These are phyloP conservation scores for Nelumbo lutea DNA, from an alignment of 164 flowering plant species.

Conservation along the genomic window DNA sequence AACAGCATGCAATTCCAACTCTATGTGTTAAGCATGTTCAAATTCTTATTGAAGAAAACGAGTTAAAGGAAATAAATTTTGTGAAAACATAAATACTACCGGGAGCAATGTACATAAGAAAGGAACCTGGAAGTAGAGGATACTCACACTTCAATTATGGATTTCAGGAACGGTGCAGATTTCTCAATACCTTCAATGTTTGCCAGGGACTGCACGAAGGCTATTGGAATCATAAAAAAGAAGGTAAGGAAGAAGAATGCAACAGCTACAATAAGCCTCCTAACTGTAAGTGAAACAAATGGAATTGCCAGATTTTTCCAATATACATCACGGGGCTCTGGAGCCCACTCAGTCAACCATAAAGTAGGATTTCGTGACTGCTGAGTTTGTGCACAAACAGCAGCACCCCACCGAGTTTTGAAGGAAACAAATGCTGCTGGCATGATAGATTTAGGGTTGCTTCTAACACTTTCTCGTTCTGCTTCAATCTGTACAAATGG, in stretches of 20 bases:
- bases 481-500: slow-evolving; percentile 37
- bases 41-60: too few species aligned
- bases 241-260: slow-evolving; percentile 86
- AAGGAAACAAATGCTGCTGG: slow-evolving; percentile 98
- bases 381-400: slow-evolving; percentile 95
- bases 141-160: slow-evolving; percentile 40
- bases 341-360: slow-evolving; percentile 95
- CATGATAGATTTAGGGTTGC: slow-evolving; percentile 50
- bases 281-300: slow-evolving; percentile 59
- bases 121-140: not conserved
- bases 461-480: slow-evolving; percentile 47
- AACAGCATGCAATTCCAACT: too few species aligned
- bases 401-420: slow-evolving; percentile 82
- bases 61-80: too few species aligned
- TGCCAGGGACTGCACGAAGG: slow-evolving; percentile 84
- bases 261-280: slow-evolving; percentile 62
- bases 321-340: slow-evolving; percentile 88
- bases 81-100: too few species aligned
- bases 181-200: slow-evolving; percentile 79
- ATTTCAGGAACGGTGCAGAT: slow-evolving; percentile 58
- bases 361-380: slow-evolving; percentile 80
- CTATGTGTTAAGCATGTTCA: too few species aligned
- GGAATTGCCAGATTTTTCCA: slow-evolving; percentile 91
- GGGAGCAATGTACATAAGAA: not conserved
- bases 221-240: slow-evolving; percentile 90